These are phyloP conservation scores for Stipa capillata DNA, from an alignment of 176 grass and related monocot genomes.

Conservation along the genomic window DNA sequence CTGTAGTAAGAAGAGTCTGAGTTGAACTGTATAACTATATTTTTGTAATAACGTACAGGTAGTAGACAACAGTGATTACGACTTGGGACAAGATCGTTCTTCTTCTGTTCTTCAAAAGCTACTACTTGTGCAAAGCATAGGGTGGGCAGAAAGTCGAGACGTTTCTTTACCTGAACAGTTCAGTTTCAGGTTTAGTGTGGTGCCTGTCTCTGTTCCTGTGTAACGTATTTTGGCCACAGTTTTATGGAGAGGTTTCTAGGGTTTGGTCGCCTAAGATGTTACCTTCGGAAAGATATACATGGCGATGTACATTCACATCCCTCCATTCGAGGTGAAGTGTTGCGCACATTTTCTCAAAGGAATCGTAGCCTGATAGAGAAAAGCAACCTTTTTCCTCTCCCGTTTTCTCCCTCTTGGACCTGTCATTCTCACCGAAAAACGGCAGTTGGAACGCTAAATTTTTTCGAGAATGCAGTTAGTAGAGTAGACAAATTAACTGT, in stretches of 20 bases:
- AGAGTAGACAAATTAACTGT: neutral
- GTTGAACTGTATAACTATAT: neutral
- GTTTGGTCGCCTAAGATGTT: conserved; percentile 13
- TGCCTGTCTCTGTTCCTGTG: neutral
- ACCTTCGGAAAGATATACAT: conserved; percentile 14
- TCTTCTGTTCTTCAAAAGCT: neutral
- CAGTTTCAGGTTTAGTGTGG: conserved; percentile 5
- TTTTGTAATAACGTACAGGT: neutral
- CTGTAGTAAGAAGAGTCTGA: neutral
- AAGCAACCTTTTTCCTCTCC: conserved; percentile 1
- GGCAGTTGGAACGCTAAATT: conserved; percentile 1
- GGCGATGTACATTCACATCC: conserved; percentile 1
- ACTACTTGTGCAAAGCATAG: neutral
- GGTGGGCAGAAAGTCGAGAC: neutral
- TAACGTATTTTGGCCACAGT: neutral
- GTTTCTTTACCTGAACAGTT: conserved; percentile 1
- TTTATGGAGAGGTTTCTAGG: neutral
- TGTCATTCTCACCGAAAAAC: conserved; percentile 25
- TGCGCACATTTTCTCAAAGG: conserved; percentile 15
- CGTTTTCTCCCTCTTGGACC: neutral
- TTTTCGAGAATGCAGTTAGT: conserved; percentile 9
- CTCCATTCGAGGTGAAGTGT: conserved; percentile 4
- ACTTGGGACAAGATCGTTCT: conserved; percentile 6
- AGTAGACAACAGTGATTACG: neutral
- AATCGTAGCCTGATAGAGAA: conserved; percentile 9